A percentile compares a stretch with the other conserved stretches of the same genome.
phyloP scores from a whole-genome alignment of 768 basidiomycete species.

The Multifurca ochricompacta region DNA sequence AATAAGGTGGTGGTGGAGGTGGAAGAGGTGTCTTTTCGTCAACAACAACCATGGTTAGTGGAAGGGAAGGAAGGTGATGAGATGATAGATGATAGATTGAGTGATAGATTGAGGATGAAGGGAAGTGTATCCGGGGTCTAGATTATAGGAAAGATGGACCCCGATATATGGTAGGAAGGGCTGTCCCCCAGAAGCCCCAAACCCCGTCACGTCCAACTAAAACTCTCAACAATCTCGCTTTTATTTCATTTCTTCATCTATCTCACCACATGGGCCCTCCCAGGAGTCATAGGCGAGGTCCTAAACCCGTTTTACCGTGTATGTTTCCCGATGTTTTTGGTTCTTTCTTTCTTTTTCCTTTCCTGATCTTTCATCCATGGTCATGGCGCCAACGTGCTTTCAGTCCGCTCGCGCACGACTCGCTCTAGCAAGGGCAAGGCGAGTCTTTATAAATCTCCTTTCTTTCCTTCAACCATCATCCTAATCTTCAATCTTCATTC shows the following conservation, averaged over 20 bases:
- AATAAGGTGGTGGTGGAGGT: constrained; percentile 13
- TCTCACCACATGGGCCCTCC: constrained; percentile 17
- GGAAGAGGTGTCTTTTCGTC: constrained; percentile 10
- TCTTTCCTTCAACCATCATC: background rate
- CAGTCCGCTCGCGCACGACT: constrained; percentile 52
- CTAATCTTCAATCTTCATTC: too few species aligned
- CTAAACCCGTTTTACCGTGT: constrained; percentile 16
- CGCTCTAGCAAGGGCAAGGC: constrained; percentile 52
- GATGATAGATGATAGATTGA: background rate
- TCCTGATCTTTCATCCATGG: constrained; percentile 7
- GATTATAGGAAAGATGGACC: constrained; percentile 1
- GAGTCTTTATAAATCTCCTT: constrained; percentile 25
- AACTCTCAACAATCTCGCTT: constrained; percentile 3
- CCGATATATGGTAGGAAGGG: background rate
- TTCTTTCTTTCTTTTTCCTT: background rate
- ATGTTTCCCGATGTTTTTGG: too few species aligned
- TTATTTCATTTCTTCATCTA: constrained; percentile 3
- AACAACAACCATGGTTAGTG: constrained; percentile 33
- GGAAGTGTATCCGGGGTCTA: background rate
- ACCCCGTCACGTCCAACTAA: constrained; percentile 14
- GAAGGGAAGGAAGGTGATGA: background rate
- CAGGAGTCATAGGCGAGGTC: constrained; percentile 17
- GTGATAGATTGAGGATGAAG: too few species aligned
- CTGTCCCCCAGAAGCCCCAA: background rate
- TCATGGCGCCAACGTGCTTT: constrained; percentile 20